Percentiles rank a stretch among this genome's conserved stretches.
Evolutionary conservation across 495 filamentous ascomycete genomes (phyloP).

Genomic region (Evernia prunastri): DNA sequence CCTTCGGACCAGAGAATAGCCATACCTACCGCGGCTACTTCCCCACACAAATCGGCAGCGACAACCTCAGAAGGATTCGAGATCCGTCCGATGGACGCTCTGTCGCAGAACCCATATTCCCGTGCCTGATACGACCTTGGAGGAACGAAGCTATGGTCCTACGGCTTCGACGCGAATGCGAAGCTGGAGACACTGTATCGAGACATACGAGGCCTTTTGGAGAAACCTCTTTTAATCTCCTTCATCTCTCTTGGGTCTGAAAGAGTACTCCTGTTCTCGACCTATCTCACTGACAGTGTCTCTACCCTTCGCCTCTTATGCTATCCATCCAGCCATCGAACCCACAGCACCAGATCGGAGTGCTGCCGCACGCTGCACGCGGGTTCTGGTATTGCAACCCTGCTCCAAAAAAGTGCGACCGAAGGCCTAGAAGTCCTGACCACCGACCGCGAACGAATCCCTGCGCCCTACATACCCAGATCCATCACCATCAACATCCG

Average conservation of each 20-base stretch:
- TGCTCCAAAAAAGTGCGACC: constrained; percentile 39
- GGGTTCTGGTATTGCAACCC: constrained; percentile 40
- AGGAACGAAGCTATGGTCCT: constrained; percentile 41
- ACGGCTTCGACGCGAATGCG: constrained; percentile 21
- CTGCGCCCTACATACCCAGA: constrained; percentile 40
- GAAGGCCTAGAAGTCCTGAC: constrained; percentile 42
- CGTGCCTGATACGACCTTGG: constrained; percentile 31
- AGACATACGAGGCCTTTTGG: constrained; percentile 39
- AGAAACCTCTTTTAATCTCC: constrained; percentile 37
- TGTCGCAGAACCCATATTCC: constrained; percentile 3
- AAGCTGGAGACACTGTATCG: constrained; percentile 35
- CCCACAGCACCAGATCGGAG: constrained; percentile 31
- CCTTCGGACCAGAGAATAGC: constrained; percentile 32
- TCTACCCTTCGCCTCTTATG: constrained; percentile 41
- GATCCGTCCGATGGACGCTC: constrained; percentile 31
- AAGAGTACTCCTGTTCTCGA: constrained; percentile 34
- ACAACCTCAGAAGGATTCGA: constrained; percentile 47
- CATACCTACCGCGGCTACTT: constrained; percentile 46
- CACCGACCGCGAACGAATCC: constrained; percentile 35
- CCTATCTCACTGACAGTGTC: constrained; percentile 36
- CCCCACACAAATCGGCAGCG: constrained; percentile 34
- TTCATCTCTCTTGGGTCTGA: constrained; percentile 38
- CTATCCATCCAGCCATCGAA: constrained; percentile 31
- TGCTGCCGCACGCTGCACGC: constrained; percentile 43
- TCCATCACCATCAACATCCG: constrained; percentile 45